These are phyloP conservation scores for Teratosphaeriaceae sp. DNA, from an alignment of 2,329 filamentous ascomycete genomes.

Conservation along the genomic window DNA sequence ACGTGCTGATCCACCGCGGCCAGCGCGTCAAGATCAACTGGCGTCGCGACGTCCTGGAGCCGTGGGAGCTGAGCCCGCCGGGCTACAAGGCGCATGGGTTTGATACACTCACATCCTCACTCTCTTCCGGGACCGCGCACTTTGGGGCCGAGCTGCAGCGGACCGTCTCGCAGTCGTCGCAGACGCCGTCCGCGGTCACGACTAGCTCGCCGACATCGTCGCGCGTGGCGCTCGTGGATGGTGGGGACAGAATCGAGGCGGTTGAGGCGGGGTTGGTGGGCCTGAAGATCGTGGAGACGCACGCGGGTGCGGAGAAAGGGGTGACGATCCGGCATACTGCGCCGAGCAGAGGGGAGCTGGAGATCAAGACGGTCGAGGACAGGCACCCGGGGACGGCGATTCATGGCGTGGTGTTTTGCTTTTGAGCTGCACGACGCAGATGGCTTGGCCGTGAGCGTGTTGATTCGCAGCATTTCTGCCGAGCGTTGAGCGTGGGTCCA, in stretches of 20 bases:
- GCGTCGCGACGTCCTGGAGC: constrained; percentile 35
- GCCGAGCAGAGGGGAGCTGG: not conserved
- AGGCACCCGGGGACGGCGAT: constrained; percentile 11
- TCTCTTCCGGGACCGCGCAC: too few relatives aligned
- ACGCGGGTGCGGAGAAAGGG: not conserved
- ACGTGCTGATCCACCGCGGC: constrained; percentile 38
- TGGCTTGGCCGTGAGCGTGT: too few relatives aligned
- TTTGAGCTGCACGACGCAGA: too few relatives aligned
- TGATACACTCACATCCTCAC: constrained; percentile 4
- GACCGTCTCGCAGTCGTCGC: constrained; percentile 11
- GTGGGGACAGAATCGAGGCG: constrained; percentile 15
- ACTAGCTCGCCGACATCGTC: constrained; percentile 11
- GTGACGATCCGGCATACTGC: not conserved
- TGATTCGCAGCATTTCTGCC: too few relatives aligned
- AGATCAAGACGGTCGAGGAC: constrained; percentile 11
- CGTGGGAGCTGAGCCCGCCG: constrained; percentile 38
- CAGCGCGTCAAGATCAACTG: constrained; percentile 39
- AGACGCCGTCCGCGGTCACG: constrained; percentile 12
- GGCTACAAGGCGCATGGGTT: constrained; percentile 33
- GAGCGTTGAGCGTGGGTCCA: too few relatives aligned
- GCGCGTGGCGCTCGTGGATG: constrained; percentile 11
- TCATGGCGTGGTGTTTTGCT: constrained; percentile 22
- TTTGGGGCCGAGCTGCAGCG: constrained; percentile 6
- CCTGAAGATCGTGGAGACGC: constrained; percentile 17
- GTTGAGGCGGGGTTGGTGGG: constrained; percentile 13